These are phyloP conservation scores for Zanthoxylum bungeanum DNA, from an alignment of 345 rosid genomes.

Conservation along the genomic window DNA sequence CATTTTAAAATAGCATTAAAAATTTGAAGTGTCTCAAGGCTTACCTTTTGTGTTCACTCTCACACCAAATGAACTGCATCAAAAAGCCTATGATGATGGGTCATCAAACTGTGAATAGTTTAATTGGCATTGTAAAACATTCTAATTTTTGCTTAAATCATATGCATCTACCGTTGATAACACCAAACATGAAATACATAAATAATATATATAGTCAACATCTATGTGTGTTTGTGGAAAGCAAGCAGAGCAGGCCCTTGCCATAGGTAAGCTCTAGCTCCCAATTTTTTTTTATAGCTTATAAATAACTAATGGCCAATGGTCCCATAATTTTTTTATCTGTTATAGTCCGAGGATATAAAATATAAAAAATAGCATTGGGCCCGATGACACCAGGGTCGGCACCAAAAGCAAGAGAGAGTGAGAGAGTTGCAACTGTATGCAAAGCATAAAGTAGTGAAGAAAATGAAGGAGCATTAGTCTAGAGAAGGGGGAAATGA, in stretches of 20 bases:
- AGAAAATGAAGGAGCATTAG: conserved; percentile 28
- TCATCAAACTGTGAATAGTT: conserved; percentile 3
- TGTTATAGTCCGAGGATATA: too few relatives aligned
- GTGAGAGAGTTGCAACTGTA: conserved; percentile 17
- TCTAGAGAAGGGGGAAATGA: conserved; percentile 17
- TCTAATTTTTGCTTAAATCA: background rate
- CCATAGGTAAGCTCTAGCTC: too few relatives aligned
- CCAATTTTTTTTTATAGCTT: too few relatives aligned
- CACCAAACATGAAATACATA: background rate
- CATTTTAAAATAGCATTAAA: background rate
- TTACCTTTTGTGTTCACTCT: background rate
- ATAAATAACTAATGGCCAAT: too few relatives aligned
- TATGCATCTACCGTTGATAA: background rate
- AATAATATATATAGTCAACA: conserved; percentile 10
- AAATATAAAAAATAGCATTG: too few relatives aligned
- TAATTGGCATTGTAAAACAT: background rate
- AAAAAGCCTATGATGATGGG: background rate
- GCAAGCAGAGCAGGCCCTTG: too few relatives aligned
- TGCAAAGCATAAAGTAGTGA: conserved; percentile 29
- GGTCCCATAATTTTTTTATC: too few relatives aligned
- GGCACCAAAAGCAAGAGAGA: too few relatives aligned
- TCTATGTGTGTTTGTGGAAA: background rate
- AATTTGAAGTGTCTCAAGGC: background rate
- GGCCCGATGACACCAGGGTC: too few relatives aligned
- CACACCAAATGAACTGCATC: too few relatives aligned